Evolutionary conservation across 1,139 yeast genomes (phyloP).

Genomic region (Geotrichum siamense): DNA sequence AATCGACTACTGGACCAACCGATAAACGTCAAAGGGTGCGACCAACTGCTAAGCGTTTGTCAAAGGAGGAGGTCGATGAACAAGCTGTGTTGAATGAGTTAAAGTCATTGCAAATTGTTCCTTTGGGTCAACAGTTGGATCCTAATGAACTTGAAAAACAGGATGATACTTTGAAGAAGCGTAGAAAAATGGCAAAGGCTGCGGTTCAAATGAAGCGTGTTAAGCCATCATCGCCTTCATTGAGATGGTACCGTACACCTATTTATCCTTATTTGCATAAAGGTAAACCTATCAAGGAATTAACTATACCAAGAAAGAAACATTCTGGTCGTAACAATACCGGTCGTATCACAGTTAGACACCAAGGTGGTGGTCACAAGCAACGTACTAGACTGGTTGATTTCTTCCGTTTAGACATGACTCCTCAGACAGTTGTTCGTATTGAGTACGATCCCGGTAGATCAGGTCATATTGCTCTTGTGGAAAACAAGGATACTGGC

Average conservation of each 20-base stretch:
- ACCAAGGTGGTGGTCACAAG: conserved; percentile 96
- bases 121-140: conserved; percentile 28
- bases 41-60: conserved; percentile 16
- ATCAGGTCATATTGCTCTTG: conserved; percentile 85
- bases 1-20: no score
- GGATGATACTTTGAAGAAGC: conserved; percentile 64
- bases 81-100: conserved; percentile 22
- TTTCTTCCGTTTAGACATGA: conserved; percentile 57
- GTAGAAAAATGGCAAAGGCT: conserved; percentile 64
- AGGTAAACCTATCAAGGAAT: conserved; percentile 70
- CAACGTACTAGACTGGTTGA: conserved; percentile 81
- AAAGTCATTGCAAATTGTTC: conserved; percentile 24
- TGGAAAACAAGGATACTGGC: conserved; percentile 58
- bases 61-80: conserved; percentile 18
- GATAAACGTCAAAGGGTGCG: no score
- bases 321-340: conserved; percentile 86
- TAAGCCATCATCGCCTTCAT: conserved; percentile 80
- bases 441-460: conserved; percentile 96
- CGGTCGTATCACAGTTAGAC: conserved; percentile 86
- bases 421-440: conserved; percentile 73
- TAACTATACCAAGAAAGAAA: conserved; percentile 67
- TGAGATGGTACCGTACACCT: conserved; percentile 85
- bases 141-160: conserved; percentile 69
- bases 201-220: conserved; percentile 64
- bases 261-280: conserved; percentile 79